A percentile compares a stretch with the other conserved stretches of the same genome.
Conservation (phyloP, 176 grass and related monocot genomes). For the Cenchrus americanus region DNA sequence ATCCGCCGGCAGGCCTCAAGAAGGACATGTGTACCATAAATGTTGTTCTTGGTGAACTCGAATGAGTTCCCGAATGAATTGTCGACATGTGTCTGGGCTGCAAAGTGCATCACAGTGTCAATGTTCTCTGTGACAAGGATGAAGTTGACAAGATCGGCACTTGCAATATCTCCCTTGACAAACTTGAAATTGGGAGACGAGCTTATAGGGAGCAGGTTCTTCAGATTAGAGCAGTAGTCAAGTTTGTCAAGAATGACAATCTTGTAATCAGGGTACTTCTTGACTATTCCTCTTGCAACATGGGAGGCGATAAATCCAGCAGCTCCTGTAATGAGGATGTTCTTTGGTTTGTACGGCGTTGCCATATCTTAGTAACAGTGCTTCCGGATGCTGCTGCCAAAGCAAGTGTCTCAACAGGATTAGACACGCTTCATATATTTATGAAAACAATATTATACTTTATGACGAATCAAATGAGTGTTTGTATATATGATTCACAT, state of each 20-base stretch:
- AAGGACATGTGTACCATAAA: constrained; percentile 83
- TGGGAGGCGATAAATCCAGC: constrained; percentile 83
- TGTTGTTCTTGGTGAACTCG: constrained; percentile 84
- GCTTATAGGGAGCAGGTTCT: constrained; percentile 66
- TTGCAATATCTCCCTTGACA: constrained; percentile 82
- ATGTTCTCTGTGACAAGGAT: constrained; percentile 82
- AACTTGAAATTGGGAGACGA: constrained; percentile 77
- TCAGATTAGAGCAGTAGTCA: constrained; percentile 85
- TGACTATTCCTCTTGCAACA: constrained; percentile 65
- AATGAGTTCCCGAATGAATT: constrained; percentile 88
- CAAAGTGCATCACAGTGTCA: constrained; percentile 88
- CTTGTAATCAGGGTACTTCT: constrained; percentile 79
- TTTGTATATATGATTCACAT: neutral
- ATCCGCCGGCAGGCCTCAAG: constrained; percentile 74
- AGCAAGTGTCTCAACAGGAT: neutral
- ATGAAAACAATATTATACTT: constrained; percentile 2
- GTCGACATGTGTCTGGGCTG: constrained; percentile 84
- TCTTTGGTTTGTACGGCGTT: constrained; percentile 60
- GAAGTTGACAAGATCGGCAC: constrained; percentile 84
- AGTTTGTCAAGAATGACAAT: constrained; percentile 84
- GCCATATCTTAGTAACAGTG: constrained; percentile 41
- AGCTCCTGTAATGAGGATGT: constrained; percentile 77
- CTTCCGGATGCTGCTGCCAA: constrained; percentile 31
- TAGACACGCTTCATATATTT: too few relatives aligned
- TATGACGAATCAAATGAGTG: neutral